Evolutionary conservation across 805 yeast genomes (phyloP), one percentile per base, ranked within the genome.

Genomic region (Pichia phayaonensis): DNA sequence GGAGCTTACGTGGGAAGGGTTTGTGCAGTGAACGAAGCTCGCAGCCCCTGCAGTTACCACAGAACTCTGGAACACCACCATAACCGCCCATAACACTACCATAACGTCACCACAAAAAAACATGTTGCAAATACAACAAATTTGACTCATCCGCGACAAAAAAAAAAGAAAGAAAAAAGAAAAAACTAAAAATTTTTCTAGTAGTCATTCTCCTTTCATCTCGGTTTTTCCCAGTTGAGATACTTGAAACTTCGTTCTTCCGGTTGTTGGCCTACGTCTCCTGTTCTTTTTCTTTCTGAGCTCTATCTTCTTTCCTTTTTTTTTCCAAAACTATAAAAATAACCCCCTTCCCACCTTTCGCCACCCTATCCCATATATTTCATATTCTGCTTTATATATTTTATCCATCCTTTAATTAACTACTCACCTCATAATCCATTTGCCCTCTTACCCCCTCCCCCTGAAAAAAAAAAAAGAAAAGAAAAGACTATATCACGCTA

Each of bases 1-100:
- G 60, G 86, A 83, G 48, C 80, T 90, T 23, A 78, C 83, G 21
- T 90, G 96, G 96, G 64, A 69, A 8, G 83, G 78, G 49, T 65
- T 90, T 23, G 86, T 87, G 44, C 22, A 31, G 8, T 40, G 13
- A 15, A 13, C n/a, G n/a, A n/a, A n/a, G n/a, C n/a, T n/a, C n/a
- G n/a, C n/a, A n/a, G n/a, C n/a, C n/a, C n/a, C n/a, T n/a, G n/a
- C n/a, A n/a, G n/a, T n/a, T n/a, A n/a, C n/a, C n/a, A n/a, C n/a
- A n/a, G n/a, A n/a, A n/a, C n/a, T n/a, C n/a, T n/a, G n/a, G n/a
- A n/a, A n/a, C n/a, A n/a, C n/a, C n/a, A n/a, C n/a, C n/a, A n/a
- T n/a, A n/a, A n/a, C n/a, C n/a, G n/a, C n/a, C n/a, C n/a, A n/a
- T n/a, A n/a, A n/a, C n/a, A 26, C 29, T 26, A 26, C 29, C 29